phyloP scores from a whole-genome alignment of 257 asterid species.

The Capsicum chinense region DNA sequence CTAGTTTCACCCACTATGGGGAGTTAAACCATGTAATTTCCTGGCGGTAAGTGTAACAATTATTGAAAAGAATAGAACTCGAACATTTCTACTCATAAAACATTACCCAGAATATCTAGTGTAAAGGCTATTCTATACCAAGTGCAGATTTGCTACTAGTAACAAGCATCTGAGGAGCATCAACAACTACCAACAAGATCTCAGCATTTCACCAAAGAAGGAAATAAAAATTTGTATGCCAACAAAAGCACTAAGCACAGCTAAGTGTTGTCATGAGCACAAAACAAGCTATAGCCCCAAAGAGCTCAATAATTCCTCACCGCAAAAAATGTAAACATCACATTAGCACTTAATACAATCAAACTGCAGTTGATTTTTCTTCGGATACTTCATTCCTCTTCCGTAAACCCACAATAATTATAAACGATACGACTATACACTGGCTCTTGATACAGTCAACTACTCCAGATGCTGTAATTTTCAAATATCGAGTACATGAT shows the following conservation, averaged over 20 bases:
- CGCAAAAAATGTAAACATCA: neutral
- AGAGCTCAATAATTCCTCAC: neutral
- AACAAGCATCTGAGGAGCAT: neutral
- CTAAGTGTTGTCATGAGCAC: neutral
- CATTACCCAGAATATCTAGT: too few relatives aligned
- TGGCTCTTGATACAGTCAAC: too few relatives aligned
- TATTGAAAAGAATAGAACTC: neutral
- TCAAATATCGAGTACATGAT: neutral
- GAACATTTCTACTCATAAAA: too few relatives aligned
- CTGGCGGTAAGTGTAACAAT: neutral
- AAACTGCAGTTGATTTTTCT: neutral
- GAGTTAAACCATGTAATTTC: too few relatives aligned
- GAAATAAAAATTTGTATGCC: neutral
- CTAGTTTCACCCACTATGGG: too few relatives aligned
- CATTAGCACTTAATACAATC: neutral
- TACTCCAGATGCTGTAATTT: neutral
- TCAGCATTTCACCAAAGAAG: neutral
- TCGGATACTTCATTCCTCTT: neutral
- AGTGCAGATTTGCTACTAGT: neutral
- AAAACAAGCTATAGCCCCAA: neutral
- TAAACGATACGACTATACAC: neutral
- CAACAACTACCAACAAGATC: too few relatives aligned
- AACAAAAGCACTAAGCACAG: neutral
- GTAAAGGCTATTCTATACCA: neutral
- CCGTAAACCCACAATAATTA: neutral